Evolutionary conservation across 2,329 filamentous ascomycete species (phyloP).

Genomic region (Aplosporella prunicola): DNA sequence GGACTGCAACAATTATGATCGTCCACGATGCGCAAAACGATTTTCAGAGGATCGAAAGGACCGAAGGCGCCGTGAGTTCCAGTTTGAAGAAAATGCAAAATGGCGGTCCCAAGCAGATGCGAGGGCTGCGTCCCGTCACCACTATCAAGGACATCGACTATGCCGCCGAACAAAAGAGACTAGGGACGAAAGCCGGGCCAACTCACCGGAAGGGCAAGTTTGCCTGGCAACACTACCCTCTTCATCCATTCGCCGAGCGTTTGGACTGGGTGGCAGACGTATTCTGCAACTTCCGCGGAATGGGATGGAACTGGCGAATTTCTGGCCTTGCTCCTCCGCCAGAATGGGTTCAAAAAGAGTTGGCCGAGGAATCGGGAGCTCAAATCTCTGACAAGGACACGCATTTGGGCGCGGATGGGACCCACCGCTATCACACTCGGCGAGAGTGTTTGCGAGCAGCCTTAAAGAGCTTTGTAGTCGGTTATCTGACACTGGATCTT

Average conservation of each 20-base stretch:
- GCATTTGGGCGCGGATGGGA: slow-evolving; percentile 22
- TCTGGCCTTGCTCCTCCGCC: slow-evolving; percentile 39
- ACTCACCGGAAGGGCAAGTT: slow-evolving; percentile 28
- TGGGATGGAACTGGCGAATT: slow-evolving; percentile 51
- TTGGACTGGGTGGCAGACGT: slow-evolving; percentile 50
- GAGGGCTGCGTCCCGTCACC: background rate
- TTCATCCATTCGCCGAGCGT: slow-evolving; percentile 38
- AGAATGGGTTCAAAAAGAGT: slow-evolving; percentile 29
- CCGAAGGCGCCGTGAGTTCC: slow-evolving; percentile 14
- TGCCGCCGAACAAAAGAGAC: slow-evolving; percentile 5
- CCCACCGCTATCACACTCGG: slow-evolving; percentile 27
- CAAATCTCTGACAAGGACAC: slow-evolving; percentile 11
- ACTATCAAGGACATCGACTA: slow-evolving; percentile 9
- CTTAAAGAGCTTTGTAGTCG: slow-evolving; percentile 36
- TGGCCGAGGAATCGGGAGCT: slow-evolving; percentile 21
- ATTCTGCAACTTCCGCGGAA: slow-evolving; percentile 49
- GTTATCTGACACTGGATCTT: slow-evolving; percentile 61
- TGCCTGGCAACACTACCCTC: slow-evolving; percentile 47
- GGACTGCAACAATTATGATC: slow-evolving; percentile 43
- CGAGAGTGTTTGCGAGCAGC: slow-evolving; percentile 25
- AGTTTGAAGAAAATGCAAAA: slow-evolving; percentile 1
- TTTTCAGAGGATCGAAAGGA: slow-evolving; percentile 47
- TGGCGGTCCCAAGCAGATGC: background rate
- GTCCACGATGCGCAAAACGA: slow-evolving; percentile 47
- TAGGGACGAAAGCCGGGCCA: slow-evolving; percentile 16